Conservation (phyloP, 495 filamentous ascomycete genomes). For the Oidiodendron maius region DNA sequence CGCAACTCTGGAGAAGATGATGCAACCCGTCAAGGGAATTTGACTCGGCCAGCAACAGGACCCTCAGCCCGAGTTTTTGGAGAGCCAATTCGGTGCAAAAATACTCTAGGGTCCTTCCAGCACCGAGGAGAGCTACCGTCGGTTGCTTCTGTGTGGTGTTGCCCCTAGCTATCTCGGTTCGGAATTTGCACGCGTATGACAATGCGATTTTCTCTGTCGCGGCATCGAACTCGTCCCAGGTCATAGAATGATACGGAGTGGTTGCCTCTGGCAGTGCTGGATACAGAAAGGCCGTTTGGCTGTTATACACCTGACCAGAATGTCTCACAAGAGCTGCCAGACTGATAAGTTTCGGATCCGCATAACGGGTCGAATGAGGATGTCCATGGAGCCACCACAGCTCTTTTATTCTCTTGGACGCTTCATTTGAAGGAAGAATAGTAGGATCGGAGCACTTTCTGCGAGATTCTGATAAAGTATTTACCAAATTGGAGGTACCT, state of each 20-base stretch:
- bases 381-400: slow-evolving; percentile 23
- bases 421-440: slow-evolving; percentile 14
- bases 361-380: slow-evolving; percentile 23
- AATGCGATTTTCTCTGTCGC: slow-evolving; percentile 18
- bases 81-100: slow-evolving; percentile 22
- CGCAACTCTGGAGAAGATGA: slow-evolving; percentile 15
- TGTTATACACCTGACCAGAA: slow-evolving; percentile 15
- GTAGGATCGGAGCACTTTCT: slow-evolving; percentile 19
- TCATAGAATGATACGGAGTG: slow-evolving; percentile 17
- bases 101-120: slow-evolving; percentile 19
- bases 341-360: slow-evolving; percentile 18
- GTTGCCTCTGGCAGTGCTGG: slow-evolving; percentile 7
- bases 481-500: slow-evolving; percentile 12
- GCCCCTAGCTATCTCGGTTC: slow-evolving; percentile 11
- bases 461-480: neutral
- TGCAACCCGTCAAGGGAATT: slow-evolving; percentile 19
- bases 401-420: slow-evolving; percentile 14
- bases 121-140: slow-evolving; percentile 19
- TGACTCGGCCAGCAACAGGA: slow-evolving; percentile 20
- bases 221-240: slow-evolving; percentile 22
- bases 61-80: slow-evolving; percentile 22
- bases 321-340: slow-evolving; percentile 20
- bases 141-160: slow-evolving; percentile 18
- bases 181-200: slow-evolving; percentile 11
- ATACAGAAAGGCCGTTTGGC: slow-evolving; percentile 18